Evolutionary conservation across 2,329 filamentous ascomycete genomes (phyloP).

Genomic region (Elsinoe australis): DNA sequence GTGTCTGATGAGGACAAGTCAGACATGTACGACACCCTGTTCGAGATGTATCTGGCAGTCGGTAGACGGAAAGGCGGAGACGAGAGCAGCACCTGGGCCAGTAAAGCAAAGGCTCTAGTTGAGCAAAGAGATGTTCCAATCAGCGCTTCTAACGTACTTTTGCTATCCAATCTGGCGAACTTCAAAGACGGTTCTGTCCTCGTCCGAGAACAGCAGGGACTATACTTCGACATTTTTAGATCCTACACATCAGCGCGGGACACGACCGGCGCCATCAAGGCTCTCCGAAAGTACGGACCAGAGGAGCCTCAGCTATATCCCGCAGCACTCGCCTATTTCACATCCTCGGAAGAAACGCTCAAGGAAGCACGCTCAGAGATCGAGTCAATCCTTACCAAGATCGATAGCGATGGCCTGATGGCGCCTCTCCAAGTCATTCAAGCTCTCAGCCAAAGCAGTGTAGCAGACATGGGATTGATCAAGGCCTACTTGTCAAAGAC

Average conservation of each 20-base stretch:
- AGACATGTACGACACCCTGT: conserved; percentile 88
- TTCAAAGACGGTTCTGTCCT: conserved; percentile 87
- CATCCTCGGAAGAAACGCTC: conserved; percentile 71
- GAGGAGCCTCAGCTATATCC: conserved; percentile 88
- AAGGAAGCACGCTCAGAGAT: conserved; percentile 83
- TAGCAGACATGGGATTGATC: conserved; percentile 95
- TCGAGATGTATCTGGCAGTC: conserved; percentile 96
- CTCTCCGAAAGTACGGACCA: conserved; percentile 82
- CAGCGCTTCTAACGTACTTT: conserved; percentile 86
- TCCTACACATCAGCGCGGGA: conserved; percentile 91
- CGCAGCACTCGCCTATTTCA: conserved; percentile 86
- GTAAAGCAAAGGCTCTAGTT: conserved; percentile 82
- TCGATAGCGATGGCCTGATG: conserved; percentile 86
- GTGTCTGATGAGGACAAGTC: conserved; percentile 67
- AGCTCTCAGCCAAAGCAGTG: conserved; percentile 67
- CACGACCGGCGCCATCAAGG: conserved; percentile 81
- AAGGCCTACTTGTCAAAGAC: conserved; percentile 86
- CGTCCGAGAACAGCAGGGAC: conserved; percentile 85
- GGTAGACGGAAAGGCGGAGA: conserved; percentile 65
- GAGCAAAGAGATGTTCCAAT: conserved; percentile 74
- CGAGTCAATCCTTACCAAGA: conserved; percentile 69
- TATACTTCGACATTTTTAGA: conserved; percentile 91
- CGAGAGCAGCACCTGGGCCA: conserved; percentile 74
- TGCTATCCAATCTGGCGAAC: conserved; percentile 83
- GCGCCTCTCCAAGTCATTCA: conserved; percentile 95